phyloP scores from a whole-genome alignment of 2,329 filamentous ascomycete species.

The Colletotrichum sojae region DNA sequence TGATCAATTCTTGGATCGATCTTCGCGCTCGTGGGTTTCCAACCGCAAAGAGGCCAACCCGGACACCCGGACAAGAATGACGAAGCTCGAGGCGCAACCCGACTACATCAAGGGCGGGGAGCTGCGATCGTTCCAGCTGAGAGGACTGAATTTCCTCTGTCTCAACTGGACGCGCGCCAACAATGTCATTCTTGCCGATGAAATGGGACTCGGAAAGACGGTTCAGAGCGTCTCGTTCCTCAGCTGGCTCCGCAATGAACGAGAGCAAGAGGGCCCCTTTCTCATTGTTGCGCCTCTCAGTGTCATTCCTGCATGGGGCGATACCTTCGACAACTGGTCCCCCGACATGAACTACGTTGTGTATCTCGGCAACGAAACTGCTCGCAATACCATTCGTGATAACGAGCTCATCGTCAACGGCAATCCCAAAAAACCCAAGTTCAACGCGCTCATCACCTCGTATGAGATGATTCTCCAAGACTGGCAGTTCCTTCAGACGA shows the following conservation, averaged over 20 bases:
- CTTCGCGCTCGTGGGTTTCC: slow-evolving; percentile 84
- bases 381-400: slow-evolving; percentile 89
- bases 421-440: slow-evolving; percentile 90
- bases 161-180: slow-evolving; percentile 96
- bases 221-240: slow-evolving; percentile 98
- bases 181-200: slow-evolving; percentile 97
- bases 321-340: slow-evolving; percentile 97
- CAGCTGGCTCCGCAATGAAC: slow-evolving; percentile 94
- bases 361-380: slow-evolving; percentile 90
- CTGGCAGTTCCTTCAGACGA: slow-evolving; percentile 84
- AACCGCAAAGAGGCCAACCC: slow-evolving; percentile 83
- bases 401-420: slow-evolving; percentile 90
- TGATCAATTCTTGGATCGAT: slow-evolving; percentile 89
- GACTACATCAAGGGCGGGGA: slow-evolving; percentile 87
- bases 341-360: slow-evolving; percentile 97
- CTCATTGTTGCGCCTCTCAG: slow-evolving; percentile 97
- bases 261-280: slow-evolving; percentile 92
- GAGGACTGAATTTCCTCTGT: slow-evolving; percentile 93
- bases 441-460: slow-evolving; percentile 97
- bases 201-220: slow-evolving; percentile 99
- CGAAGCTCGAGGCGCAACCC: slow-evolving; percentile 83
- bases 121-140: slow-evolving; percentile 92
- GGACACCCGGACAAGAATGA: slow-evolving; percentile 81
- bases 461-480: slow-evolving; percentile 97
- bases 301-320: slow-evolving; percentile 97